phyloP scores from a whole-genome alignment of 768 basidiomycete species.

The Mycena metata region DNA sequence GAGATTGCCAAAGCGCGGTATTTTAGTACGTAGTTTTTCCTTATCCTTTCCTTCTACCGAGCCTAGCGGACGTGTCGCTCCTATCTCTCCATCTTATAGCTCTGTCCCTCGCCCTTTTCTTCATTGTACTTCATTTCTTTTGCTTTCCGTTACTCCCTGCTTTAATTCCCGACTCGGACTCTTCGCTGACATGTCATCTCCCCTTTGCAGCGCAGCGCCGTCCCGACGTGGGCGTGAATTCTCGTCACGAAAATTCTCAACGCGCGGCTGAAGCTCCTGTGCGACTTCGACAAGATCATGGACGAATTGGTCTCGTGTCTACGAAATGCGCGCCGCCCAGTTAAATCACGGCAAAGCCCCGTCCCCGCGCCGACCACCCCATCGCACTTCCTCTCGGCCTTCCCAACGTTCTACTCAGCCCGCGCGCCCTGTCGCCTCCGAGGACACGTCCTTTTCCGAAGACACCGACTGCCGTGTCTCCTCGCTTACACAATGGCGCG shows the following conservation, averaged over 20 bases:
- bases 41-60: conserved; percentile 37
- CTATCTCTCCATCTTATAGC: neutral
- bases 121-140: neutral
- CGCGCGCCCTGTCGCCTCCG: conserved; percentile 34
- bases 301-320: too few species aligned
- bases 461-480: conserved; percentile 79
- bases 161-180: neutral
- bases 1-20: conserved; percentile 85
- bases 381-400: too few species aligned
- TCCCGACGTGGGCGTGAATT: conserved; percentile 81
- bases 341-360: too few species aligned
- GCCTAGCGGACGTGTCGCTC: conserved; percentile 26
- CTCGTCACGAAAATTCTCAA: too few species aligned
- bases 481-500: conserved; percentile 65
- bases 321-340: too few species aligned
- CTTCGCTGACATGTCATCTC: conserved; percentile 1
- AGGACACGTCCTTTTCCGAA: conserved; percentile 41
- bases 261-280: too few species aligned
- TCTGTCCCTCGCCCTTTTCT: neutral
- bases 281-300: too few species aligned
- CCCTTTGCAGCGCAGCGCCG: conserved; percentile 71
- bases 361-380: too few species aligned
- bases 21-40: conserved; percentile 59
- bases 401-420: conserved; percentile 28
- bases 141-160: neutral